Conservation (phyloP, 177 flowering plant species). For the Vitis hybrid region DNA sequence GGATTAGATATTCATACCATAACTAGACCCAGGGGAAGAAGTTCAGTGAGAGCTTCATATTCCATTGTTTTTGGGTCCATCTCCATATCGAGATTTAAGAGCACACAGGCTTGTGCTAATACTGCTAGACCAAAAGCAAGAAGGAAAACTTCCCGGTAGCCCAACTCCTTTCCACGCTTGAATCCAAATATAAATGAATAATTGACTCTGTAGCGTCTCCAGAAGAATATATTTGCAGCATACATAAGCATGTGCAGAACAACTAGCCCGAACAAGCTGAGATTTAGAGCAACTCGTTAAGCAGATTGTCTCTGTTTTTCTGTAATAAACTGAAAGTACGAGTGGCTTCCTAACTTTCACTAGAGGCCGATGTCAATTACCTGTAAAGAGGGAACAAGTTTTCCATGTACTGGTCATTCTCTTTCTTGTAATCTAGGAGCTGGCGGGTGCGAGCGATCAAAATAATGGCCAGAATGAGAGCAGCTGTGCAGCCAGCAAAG, state of each 20-base stretch:
- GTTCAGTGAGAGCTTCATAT: slow-evolving; percentile 50
- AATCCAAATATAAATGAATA: slow-evolving; percentile 84
- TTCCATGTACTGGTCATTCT: slow-evolving; percentile 42
- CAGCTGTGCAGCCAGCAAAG: slow-evolving; percentile 57
- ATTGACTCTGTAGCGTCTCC: slow-evolving; percentile 75
- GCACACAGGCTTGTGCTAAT: slow-evolving; percentile 54
- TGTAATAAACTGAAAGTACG: too few relatives aligned
- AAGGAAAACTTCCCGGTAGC: slow-evolving; percentile 64
- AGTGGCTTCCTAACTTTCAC: too few relatives aligned
- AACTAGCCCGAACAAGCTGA: slow-evolving; percentile 41
- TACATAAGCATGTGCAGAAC: slow-evolving; percentile 76
- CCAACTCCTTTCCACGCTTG: slow-evolving; percentile 76
- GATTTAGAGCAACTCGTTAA: too few relatives aligned
- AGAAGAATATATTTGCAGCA: slow-evolving; percentile 60
- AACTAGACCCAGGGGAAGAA: slow-evolving; percentile 56
- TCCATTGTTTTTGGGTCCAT: slow-evolving; percentile 38
- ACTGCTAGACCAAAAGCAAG: slow-evolving; percentile 57
- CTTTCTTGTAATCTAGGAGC: slow-evolving; percentile 21
- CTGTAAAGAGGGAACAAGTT: slow-evolving; percentile 73
- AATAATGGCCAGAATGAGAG: slow-evolving; percentile 50
- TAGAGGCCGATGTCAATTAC: slow-evolving; percentile 20
- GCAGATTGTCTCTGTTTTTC: too few relatives aligned
- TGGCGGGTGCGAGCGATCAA: slow-evolving; percentile 36
- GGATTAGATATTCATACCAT: slow-evolving; percentile 30
- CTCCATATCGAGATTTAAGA: slow-evolving; percentile 62